Conservation (phyloP, 805 yeast genomes). For the Candida xyloterini region DNA sequence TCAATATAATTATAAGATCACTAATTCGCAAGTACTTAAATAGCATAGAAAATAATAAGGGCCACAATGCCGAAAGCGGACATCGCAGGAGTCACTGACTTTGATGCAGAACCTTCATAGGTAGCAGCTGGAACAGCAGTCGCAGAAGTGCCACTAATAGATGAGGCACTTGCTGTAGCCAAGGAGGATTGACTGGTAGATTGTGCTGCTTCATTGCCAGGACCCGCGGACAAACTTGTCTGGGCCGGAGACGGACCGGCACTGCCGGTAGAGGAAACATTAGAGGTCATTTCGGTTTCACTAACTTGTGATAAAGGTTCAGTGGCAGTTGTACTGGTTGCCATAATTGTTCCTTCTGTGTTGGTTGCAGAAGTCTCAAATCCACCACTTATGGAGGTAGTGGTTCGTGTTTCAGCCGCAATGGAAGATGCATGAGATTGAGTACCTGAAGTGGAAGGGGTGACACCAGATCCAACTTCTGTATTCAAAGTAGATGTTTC, state of each 20-base stretch:
- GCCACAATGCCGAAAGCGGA: constrained; percentile 2
- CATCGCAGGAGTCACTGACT: background rate
- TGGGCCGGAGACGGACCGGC: constrained; percentile 4
- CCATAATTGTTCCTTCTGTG: background rate
- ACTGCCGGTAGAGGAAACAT: background rate
- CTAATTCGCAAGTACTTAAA: background rate
- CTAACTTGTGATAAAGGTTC: background rate
- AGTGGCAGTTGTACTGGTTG: background rate
- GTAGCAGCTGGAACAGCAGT: background rate
- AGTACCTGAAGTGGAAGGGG: background rate
- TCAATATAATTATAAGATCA: background rate
- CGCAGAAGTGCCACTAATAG: background rate
- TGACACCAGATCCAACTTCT: background rate
- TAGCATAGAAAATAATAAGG: background rate
- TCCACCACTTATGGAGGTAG: background rate
- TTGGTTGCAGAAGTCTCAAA: background rate
- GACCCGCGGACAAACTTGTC: constrained; percentile 3
- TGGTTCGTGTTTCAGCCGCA: background rate
- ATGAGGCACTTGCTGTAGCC: background rate
- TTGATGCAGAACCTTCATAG: constrained; percentile 1
- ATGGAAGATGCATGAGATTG: background rate
- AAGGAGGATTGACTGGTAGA: background rate
- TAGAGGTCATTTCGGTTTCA: background rate
- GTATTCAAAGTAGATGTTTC: background rate
- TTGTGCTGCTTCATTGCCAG: constrained; percentile 2